Base-by-base conservation (phyloP, 2,329 filamentous ascomycete genomes). In the Tolypocladium inflatum region DNA sequence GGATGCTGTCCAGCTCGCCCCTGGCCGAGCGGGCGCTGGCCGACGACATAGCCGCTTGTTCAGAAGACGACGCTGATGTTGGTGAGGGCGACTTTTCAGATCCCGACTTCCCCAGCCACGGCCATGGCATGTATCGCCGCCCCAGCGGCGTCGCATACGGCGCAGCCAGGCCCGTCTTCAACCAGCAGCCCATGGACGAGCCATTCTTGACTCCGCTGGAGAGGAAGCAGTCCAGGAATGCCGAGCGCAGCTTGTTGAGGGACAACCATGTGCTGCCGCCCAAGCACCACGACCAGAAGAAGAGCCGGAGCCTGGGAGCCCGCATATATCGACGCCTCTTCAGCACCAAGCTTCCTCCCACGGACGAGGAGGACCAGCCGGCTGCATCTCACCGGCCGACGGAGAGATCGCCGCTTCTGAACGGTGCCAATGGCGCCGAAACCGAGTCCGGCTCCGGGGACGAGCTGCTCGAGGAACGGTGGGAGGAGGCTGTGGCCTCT, bases 401-500 rank as follows among this genome's bases (percentile, higher is more conserved):
- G 11, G 78, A 80, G 66, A 72, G 70, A 10, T 70, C 74, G 2
- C 74, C 78, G 10, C 65, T 79, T n/a, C 64, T 79, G n/a, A 53
- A 60, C 38, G 57, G 55, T 2, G 42, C 33, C 39, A 59, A 58
- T 2, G 62, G 60, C 19, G 19, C 73, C 68, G 39, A 71, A 72
- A 57, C 73, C 73, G 75, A 76, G 13, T 75, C 77, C 26, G 74
- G 75, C 43, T 76, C 76, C 58, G 77, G 79, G 5, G 82, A 84
- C 52, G 77, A 58, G 30, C 52, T 41, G 21, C 51, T 92, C 55
- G 83, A 88, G 64, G 80, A 85, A 65, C 87, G 90, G 68, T 96
- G 91, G 91, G 87, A 93, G 61, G 88, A 91, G 61, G 93, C 92
- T 0, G 89, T 97, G 13, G 81, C 84, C 1, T 83, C 88, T 0